phyloP scores from a whole-genome alignment of 768 basidiomycete species.

The Gymnopilus junonius region DNA sequence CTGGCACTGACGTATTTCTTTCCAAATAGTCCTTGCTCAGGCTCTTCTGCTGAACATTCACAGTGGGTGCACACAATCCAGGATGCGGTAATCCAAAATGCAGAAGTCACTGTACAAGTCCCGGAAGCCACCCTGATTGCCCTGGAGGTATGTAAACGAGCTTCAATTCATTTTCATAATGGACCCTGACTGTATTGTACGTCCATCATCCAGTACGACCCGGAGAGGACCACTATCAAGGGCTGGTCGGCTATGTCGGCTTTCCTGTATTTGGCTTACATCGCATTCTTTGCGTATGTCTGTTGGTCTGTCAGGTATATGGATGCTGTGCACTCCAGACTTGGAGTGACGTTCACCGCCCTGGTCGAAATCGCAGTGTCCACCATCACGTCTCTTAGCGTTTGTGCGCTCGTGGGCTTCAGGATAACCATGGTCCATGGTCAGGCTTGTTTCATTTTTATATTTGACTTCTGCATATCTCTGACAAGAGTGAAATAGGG shows the following conservation, averaged over 20 bases:
- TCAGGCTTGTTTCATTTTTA: slow-evolving; percentile 37
- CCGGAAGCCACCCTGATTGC: slow-evolving; percentile 49
- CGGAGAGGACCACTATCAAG: slow-evolving; percentile 47
- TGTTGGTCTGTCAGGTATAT: slow-evolving; percentile 76
- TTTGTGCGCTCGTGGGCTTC: slow-evolving; percentile 89
- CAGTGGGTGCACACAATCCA: slow-evolving; percentile 65
- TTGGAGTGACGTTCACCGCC: slow-evolving; percentile 93
- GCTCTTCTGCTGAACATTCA: slow-evolving; percentile 56
- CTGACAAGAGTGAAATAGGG: slow-evolving; percentile 48
- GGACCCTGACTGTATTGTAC: background rate
- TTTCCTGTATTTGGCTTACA: slow-evolving; percentile 78
- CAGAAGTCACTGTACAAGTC: slow-evolving; percentile 30
- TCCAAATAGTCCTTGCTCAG: slow-evolving; percentile 71
- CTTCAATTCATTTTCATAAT: background rate
- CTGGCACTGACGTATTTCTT: slow-evolving; percentile 86
- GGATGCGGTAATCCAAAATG: slow-evolving; percentile 37
- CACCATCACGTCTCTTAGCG: slow-evolving; percentile 92
- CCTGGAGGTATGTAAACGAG: slow-evolving; percentile 48
- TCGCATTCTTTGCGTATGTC: slow-evolving; percentile 76
- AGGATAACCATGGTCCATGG: slow-evolving; percentile 89
- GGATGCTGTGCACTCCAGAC: slow-evolving; percentile 85
- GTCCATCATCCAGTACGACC: slow-evolving; percentile 50
- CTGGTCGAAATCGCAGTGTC: slow-evolving; percentile 90
- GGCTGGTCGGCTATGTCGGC: slow-evolving; percentile 66
- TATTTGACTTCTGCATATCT: background rate